phyloP scores from a whole-genome alignment of 306 rosid genomes.

The Ochetophila trinervis region DNA sequence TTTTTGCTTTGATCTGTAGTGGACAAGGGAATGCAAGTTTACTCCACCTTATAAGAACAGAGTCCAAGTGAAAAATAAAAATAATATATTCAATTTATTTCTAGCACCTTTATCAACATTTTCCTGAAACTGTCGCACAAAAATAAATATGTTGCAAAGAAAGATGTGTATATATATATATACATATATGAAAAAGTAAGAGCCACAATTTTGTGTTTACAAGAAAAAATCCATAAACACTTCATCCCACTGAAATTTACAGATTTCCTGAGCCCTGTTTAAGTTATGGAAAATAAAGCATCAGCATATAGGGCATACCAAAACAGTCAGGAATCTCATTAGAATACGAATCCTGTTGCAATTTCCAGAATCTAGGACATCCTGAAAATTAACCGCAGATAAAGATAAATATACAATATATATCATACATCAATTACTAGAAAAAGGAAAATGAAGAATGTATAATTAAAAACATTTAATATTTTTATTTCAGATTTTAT shows the following conservation, averaged over 20 bases:
- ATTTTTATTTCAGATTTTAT: too few relatives aligned
- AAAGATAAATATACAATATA: conserved; percentile 4
- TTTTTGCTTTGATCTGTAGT: too few relatives aligned
- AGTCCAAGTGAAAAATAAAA: background rate
- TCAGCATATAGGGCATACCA: conserved; percentile 53
- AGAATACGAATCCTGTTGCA: conserved; percentile 72
- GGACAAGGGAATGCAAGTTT: background rate
- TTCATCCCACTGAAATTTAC: background rate
- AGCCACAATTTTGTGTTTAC: background rate
- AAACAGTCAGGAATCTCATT: conserved; percentile 72
- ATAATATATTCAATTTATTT: background rate
- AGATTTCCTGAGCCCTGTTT: background rate
- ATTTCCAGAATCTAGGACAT: conserved; percentile 69
- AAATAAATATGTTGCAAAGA: background rate
- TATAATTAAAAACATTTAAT: background rate
- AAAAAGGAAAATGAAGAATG: conserved; percentile 5
- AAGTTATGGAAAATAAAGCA: too few relatives aligned
- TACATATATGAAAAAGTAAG: background rate
- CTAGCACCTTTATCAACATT: background rate
- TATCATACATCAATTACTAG: background rate
- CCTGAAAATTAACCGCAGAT: conserved; percentile 42
- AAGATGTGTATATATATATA: too few relatives aligned
- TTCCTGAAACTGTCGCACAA: background rate
- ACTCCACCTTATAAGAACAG: background rate
- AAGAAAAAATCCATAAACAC: background rate